A percentile compares a stretch with the other conserved stretches of the same genome.
These are phyloP conservation scores for Cynanchum wilfordii DNA, from an alignment of 257 asterid genomes.

Conservation along the genomic window DNA sequence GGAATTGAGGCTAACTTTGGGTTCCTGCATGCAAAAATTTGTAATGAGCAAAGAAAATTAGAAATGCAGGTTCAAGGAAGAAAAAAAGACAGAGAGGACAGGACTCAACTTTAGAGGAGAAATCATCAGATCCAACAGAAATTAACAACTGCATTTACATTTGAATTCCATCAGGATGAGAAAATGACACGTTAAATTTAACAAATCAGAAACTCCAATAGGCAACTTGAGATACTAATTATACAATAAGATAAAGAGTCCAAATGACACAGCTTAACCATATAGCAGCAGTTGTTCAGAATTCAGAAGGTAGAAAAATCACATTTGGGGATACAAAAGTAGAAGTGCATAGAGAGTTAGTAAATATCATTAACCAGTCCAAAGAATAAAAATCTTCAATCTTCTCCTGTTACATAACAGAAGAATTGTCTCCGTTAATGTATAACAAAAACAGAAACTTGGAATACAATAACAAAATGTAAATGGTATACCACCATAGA, in stretches of 20 bases:
- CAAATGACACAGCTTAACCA: not conserved
- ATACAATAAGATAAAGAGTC: not conserved
- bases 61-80: not conserved
- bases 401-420: not conserved
- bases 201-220: not conserved
- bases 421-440: not conserved
- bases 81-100: not conserved
- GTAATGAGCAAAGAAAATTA: not conserved
- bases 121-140: not conserved
- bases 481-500: not conserved
- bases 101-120: not conserved
- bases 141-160: not conserved
- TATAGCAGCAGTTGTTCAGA: not conserved
- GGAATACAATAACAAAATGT: not conserved
- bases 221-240: not conserved
- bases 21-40: conserved; percentile 13
- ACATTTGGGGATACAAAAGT: not conserved
- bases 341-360: not conserved
- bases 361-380: not conserved
- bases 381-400: not conserved
- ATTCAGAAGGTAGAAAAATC: not conserved
- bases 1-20: conserved; percentile 24
- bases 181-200: not conserved
- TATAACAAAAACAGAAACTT: not conserved
- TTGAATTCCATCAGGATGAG: not conserved